Evolutionary conservation across 2,329 filamentous ascomycete species (phyloP), one percentile per base, ranked within the genome.

Genomic region (Ophiostoma pallidulum): DNA sequence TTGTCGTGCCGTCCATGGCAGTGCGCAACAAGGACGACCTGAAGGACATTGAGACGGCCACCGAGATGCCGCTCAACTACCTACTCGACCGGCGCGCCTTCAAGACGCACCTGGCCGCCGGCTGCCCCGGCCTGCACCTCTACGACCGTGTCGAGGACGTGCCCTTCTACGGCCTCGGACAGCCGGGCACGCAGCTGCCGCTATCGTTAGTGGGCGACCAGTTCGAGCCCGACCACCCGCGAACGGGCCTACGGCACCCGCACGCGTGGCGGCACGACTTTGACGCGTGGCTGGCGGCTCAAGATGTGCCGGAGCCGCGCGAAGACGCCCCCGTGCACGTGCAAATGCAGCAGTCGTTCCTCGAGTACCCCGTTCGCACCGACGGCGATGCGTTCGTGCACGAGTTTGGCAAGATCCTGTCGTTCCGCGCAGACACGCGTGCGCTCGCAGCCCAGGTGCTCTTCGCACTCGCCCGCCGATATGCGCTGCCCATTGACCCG

Each of bases 1-100:
- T 67, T 1, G 65, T 67, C 3, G 33, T 68, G 2, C 65, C 65
- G 3, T 61, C 61, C 1, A 66, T 68, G 52, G 56, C 59, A 1
- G 43, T 63, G 38, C 60, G 64, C 28, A 63, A 64, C 43, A 56
- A 60, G 13, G 56, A 54, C 13, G 56, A 65, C 46, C 53, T 62
- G 1, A 50, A 56, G 32, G 60, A 63, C 24, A 63, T 63, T 36
- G 57, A 61, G 38, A 62, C 59, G 1, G 38, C 49, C 7, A 57
- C 47, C 7, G 56, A 60, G 45, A 54, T 58, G 35, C 59, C 60
- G 0, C 49, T 62, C 7, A 60, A 62, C 9, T 59, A 62, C 33
- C 48, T 63, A 12, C 39, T 63, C 18, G 61, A 61, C 12, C 58
- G 58, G 1, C 42, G 55, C 2, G 45, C 57, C 22, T 63, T 63